A percentile compares a stretch with the other conserved stretches of the same genome.
phyloP scores from a whole-genome alignment of 371 early-diverging fungal genomes.

The Mortierella sp. region DNA sequence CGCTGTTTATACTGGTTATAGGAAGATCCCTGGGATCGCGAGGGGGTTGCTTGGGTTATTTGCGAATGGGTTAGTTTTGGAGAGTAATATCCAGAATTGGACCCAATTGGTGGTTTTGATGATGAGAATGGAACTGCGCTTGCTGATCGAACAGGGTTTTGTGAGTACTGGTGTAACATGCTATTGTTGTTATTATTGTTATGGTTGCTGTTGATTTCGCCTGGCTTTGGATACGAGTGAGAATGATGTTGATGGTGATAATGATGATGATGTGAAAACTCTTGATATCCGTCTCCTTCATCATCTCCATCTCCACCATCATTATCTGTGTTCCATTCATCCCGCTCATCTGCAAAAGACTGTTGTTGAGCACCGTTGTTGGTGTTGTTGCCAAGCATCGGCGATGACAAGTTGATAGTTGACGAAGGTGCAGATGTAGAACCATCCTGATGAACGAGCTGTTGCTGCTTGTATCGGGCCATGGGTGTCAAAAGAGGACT shows the following conservation, averaged over 20 bases:
- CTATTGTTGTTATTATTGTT: not conserved
- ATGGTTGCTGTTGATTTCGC: not conserved
- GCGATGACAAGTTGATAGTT: conserved; percentile 22
- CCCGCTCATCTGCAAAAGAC: conserved; percentile 46
- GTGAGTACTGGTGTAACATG: conserved; percentile 25
- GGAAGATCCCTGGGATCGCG: not conserved
- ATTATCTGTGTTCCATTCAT: conserved; percentile 50
- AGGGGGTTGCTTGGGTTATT: conserved; percentile 1
- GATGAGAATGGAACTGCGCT: conserved; percentile 37
- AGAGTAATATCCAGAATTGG: not conserved
- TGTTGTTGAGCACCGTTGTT: not conserved
- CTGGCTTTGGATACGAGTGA: not conserved
- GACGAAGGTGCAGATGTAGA: conserved; percentile 48
- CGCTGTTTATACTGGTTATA: conserved; percentile 38
- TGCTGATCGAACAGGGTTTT: conserved; percentile 26
- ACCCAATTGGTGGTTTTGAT: not conserved
- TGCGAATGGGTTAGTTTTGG: not conserved
- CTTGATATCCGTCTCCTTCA: conserved; percentile 41
- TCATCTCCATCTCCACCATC: conserved; percentile 46
- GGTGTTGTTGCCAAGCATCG: not conserved
- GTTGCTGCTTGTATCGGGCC: conserved; percentile 42
- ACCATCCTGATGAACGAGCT: conserved; percentile 30
- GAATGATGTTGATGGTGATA: conserved; percentile 10
- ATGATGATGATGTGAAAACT: not conserved
- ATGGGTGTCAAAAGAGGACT: conserved; percentile 47